A percentile compares a stretch with the other conserved stretches of the same genome.
Evolutionary conservation across 2,329 filamentous ascomycete species (phyloP).

Genomic region (Fusarium duplospermum): DNA sequence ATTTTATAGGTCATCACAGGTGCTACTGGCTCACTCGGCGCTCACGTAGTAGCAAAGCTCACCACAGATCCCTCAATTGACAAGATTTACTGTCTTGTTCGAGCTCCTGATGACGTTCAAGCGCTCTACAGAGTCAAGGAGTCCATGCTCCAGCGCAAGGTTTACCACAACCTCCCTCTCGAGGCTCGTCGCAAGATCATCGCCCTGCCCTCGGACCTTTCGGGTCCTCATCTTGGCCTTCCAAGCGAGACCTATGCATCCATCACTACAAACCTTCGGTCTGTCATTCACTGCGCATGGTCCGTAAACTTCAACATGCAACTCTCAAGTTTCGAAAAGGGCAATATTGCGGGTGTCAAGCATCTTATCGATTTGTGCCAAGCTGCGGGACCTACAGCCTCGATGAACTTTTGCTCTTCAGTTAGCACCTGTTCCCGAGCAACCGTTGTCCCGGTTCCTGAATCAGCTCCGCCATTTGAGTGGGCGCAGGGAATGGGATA

Average conservation of each 20-base stretch:
- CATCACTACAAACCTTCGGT: slow-evolving; percentile 46
- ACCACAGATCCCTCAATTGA: slow-evolving; percentile 67
- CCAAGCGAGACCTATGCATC: slow-evolving; percentile 47
- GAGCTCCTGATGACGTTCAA: slow-evolving; percentile 1
- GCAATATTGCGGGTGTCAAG: slow-evolving; percentile 57
- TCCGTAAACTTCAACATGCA: slow-evolving; percentile 68
- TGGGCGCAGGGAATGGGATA: slow-evolving; percentile 58
- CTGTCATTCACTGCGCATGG: slow-evolving; percentile 65
- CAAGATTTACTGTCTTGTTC: slow-evolving; percentile 53
- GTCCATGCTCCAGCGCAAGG: neutral
- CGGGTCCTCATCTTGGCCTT: neutral
- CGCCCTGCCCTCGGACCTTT: slow-evolving; percentile 24
- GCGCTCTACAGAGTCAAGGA: slow-evolving; percentile 11
- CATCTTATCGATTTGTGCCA: slow-evolving; percentile 58
- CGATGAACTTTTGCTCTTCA: slow-evolving; percentile 65
- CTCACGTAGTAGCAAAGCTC: slow-evolving; percentile 67
- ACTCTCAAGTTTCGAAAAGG: slow-evolving; percentile 60
- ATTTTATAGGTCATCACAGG: slow-evolving; percentile 59
- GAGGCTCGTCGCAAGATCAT: slow-evolving; percentile 33
- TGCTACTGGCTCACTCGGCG: slow-evolving; percentile 69
- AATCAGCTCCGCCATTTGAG: slow-evolving; percentile 49
- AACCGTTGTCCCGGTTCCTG: slow-evolving; percentile 50
- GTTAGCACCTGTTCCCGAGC: slow-evolving; percentile 56
- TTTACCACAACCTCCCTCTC: slow-evolving; percentile 17
- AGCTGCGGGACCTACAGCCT: slow-evolving; percentile 22